Percentiles rank a stretch among this genome's conserved stretches.
These are phyloP conservation scores for Epichloe bromicola DNA, from an alignment of 2,329 filamentous ascomycete genomes.

Conservation along the genomic window DNA sequence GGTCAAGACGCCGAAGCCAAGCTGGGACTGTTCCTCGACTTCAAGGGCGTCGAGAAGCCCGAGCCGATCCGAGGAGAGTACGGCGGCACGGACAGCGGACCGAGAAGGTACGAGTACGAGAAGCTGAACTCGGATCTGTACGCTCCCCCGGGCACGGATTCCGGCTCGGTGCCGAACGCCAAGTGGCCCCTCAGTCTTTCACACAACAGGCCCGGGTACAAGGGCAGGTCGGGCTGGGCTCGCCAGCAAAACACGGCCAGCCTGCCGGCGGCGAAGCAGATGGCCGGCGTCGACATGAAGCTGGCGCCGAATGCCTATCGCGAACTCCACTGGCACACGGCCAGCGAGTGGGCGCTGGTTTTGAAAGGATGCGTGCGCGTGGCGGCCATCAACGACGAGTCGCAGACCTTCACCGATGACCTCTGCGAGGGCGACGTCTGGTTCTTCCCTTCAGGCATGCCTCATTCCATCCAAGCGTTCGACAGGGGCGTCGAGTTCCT, in stretches of 20 bases:
- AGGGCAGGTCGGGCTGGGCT: conserved; percentile 36
- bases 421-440: conserved; percentile 18
- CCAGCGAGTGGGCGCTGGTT: conserved; percentile 38
- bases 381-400: conserved; percentile 37
- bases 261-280: conserved; percentile 34
- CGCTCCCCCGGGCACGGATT: conserved; percentile 42
- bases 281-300: conserved; percentile 48
- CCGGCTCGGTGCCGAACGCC: conserved; percentile 31
- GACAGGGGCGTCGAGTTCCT: conserved; percentile 44
- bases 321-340: conserved; percentile 51
- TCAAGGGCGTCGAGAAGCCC: conserved; percentile 35
- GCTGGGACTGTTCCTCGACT: conserved; percentile 40
- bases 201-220: conserved; percentile 32
- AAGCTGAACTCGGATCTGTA: conserved; percentile 40
- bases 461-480: conserved; percentile 41
- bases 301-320: conserved; percentile 44
- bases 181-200: conserved; percentile 43
- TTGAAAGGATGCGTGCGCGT: conserved; percentile 40
- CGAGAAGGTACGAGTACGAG: conserved; percentile 36
- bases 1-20: conserved; percentile 37
- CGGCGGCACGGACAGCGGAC: conserved; percentile 39
- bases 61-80: conserved; percentile 40
- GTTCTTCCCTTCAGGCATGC: conserved; percentile 36
- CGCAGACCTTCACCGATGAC: conserved; percentile 33
- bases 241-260: conserved; percentile 38